Base-by-base conservation (phyloP, 2,329 filamentous ascomycete species). In the Fusarium odoratissimum region DNA sequence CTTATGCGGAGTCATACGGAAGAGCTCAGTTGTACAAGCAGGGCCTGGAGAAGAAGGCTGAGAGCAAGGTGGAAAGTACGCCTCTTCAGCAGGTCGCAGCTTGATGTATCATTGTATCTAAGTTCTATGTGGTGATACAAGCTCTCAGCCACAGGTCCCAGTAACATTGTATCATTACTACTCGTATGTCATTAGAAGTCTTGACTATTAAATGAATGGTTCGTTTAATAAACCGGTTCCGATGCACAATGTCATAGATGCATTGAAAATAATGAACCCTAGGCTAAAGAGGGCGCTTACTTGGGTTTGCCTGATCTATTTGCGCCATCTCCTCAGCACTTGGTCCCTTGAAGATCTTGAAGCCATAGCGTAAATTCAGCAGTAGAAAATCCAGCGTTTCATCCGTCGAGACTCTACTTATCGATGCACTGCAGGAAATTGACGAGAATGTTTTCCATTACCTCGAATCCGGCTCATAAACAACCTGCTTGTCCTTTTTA, bases 1-100 rank as follows among this genome's bases (percentile, higher is more conserved):
- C 79, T 1, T 82, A 81, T 38, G 79, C 79, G 0, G 80, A 82
- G 66, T 81, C 80, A 1, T 82, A 82, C 37, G 80, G 75, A 31
- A 44, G 76, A 30, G 76, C 76, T 49, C 79, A 81, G 52, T 46
- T 79, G 41, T 81, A 79, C 44, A 82, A 80, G 67, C 78, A 81
- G 52, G 75, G 77, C 1, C 49, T 79, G 19, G 63, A 51, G 25
- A 59, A 59, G 25, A 59, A 59, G n/a, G 25, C 17, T 5, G 45
- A 37, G 9, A 40, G 23, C 6, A 16, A 13, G 2, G 45, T 59
- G 45, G 56, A 28, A 30, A 38, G 28, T 2, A 25, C 44, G 1
- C 56, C 56, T 33, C 21, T 59, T 0, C 56, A 59, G 33, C 56
- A 52, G 12, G 56, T 59, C 21, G 45, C 44, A 14, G 56, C 45